Evolutionary conservation across 2,329 filamentous ascomycete genomes (phyloP).

Genomic region (Ophiostoma quercus): DNA sequence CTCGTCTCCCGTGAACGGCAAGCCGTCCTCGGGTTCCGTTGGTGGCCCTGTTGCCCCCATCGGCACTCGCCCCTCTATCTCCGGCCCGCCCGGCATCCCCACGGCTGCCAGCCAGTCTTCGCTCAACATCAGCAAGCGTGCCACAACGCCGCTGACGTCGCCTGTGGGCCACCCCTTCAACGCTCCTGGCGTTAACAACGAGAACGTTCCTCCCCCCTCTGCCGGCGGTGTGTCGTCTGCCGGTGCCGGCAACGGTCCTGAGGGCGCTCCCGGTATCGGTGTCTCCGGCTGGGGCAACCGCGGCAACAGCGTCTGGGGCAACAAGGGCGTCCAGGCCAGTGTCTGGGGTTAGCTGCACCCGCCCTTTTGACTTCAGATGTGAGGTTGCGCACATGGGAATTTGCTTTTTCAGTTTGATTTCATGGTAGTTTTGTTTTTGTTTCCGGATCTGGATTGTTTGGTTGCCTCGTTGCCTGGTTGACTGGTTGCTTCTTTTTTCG

Average conservation of each 20-base stretch:
- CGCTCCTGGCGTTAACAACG: slow-evolving; percentile 36
- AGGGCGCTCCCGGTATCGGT: slow-evolving; percentile 33
- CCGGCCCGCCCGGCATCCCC: slow-evolving; percentile 33
- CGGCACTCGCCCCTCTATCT: slow-evolving; percentile 73
- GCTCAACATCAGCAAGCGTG: slow-evolving; percentile 61
- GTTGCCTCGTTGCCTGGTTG: background rate
- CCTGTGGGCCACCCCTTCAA: slow-evolving; percentile 71
- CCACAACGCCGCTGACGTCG: slow-evolving; percentile 88
- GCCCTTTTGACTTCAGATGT: background rate
- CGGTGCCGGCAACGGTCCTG: slow-evolving; percentile 43
- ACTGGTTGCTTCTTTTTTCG: background rate
- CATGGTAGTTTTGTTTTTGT: background rate
- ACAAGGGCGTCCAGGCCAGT: slow-evolving; percentile 80
- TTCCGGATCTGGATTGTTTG: background rate
- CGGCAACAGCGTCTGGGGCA: slow-evolving; percentile 72
- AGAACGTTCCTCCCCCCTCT: slow-evolving; percentile 32
- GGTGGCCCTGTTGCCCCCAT: slow-evolving; percentile 77
- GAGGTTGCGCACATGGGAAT: background rate
- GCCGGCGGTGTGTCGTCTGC: slow-evolving; percentile 49
- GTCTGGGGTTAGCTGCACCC: slow-evolving; percentile 72
- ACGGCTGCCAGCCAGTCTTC: slow-evolving; percentile 32
- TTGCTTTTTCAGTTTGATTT: background rate
- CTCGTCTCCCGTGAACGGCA: slow-evolving; percentile 61
- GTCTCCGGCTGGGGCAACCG: slow-evolving; percentile 69
- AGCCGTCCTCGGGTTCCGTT: slow-evolving; percentile 45